phyloP scores from a whole-genome alignment of 495 filamentous ascomycete genomes.

The Penicillium verhagenii region DNA sequence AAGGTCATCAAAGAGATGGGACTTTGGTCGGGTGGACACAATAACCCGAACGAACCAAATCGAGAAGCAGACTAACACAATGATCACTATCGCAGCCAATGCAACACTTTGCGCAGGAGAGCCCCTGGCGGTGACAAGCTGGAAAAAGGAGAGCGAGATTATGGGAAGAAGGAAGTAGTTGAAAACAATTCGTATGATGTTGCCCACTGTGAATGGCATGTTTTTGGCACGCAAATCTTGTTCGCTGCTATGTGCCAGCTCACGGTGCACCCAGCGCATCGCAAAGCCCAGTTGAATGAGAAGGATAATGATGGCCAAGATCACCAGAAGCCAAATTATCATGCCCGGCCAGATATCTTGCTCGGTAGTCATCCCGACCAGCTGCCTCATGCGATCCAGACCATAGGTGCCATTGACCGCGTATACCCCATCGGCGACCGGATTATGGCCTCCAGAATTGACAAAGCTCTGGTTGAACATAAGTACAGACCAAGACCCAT shows the following conservation, averaged over 20 bases:
- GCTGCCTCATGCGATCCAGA: slow-evolving; percentile 72
- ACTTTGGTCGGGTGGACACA: slow-evolving; percentile 73
- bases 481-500: slow-evolving; percentile 80
- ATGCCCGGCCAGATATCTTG: slow-evolving; percentile 92
- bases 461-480: slow-evolving; percentile 95
- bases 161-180: slow-evolving; percentile 90
- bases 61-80: slow-evolving; percentile 67
- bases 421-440: slow-evolving; percentile 83
- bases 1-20: slow-evolving; percentile 88
- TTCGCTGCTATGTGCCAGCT: slow-evolving; percentile 67
- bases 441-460: slow-evolving; percentile 59
- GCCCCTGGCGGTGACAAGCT: slow-evolving; percentile 70
- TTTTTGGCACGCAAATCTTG: slow-evolving; percentile 90
- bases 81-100: slow-evolving; percentile 69
- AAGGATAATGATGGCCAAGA: slow-evolving; percentile 65
- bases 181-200: slow-evolving; percentile 82
- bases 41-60: slow-evolving; percentile 80
- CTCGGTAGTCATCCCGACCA: slow-evolving; percentile 74
- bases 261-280: slow-evolving; percentile 69
- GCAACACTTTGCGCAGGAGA: slow-evolving; percentile 69
- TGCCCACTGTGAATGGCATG: slow-evolving; percentile 86
- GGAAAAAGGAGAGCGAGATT: slow-evolving; percentile 82
- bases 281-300: slow-evolving; percentile 76
- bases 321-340: slow-evolving; percentile 78
- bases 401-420: slow-evolving; percentile 68